Conservation (phyloP, 2,329 filamentous ascomycete species). For the Aspergillus sp. region DNA sequence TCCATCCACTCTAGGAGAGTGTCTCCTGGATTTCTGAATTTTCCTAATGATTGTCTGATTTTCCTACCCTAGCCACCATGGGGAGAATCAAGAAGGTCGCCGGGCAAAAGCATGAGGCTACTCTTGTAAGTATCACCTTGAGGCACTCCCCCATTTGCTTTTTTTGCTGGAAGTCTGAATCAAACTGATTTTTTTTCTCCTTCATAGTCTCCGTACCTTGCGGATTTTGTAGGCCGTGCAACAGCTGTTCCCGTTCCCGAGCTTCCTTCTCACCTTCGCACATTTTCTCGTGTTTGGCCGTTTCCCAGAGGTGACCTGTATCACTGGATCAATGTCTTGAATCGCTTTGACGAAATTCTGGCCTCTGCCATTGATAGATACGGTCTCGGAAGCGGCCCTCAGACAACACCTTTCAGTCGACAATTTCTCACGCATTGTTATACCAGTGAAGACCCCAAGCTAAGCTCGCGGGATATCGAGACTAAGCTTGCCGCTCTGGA, state of each 20-base stretch:
- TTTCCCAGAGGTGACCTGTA: slow-evolving; percentile 95
- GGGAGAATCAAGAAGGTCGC: slow-evolving; percentile 56
- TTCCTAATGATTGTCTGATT: slow-evolving; percentile 44
- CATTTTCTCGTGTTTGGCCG: slow-evolving; percentile 87
- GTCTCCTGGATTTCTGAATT: slow-evolving; percentile 20
- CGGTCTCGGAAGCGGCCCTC: slow-evolving; percentile 74
- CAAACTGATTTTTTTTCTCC: slow-evolving; percentile 24
- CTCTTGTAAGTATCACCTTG: slow-evolving; percentile 42
- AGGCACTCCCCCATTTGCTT: slow-evolving; percentile 3
- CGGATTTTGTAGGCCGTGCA: slow-evolving; percentile 73
- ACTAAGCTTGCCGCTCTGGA: slow-evolving; percentile 59
- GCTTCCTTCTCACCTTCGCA: slow-evolving; percentile 72
- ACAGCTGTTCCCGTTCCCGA: slow-evolving; percentile 65
- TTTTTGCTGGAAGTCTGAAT: not conserved
- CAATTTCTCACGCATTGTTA: slow-evolving; percentile 38
- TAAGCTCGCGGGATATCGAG: slow-evolving; percentile 55
- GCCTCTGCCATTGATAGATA: slow-evolving; percentile 81
- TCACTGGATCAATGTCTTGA: slow-evolving; percentile 94
- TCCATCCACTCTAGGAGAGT: slow-evolving; percentile 29
- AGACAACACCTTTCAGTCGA: slow-evolving; percentile 69
- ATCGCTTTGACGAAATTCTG: slow-evolving; percentile 87
- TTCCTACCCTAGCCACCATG: slow-evolving; percentile 39
- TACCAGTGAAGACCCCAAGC: slow-evolving; percentile 61
- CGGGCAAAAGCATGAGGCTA: slow-evolving; percentile 52
- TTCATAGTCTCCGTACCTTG: slow-evolving; percentile 78